Conservation (phyloP, 805 yeast species). For the Yamadazyma laniorum region DNA sequence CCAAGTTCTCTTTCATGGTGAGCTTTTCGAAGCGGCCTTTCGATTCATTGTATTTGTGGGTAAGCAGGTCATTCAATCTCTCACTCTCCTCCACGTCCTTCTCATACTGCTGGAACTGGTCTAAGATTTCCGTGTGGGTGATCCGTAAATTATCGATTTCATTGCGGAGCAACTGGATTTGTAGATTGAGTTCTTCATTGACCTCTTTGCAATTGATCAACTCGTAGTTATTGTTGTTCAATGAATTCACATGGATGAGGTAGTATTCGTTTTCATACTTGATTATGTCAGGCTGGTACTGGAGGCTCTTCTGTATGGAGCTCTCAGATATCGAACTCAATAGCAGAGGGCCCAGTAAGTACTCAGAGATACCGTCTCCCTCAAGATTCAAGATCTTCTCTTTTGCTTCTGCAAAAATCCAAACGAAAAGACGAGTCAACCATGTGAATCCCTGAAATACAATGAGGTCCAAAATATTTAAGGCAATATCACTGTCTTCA, state of each 20-base stretch:
- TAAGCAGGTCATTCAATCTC: constrained; percentile 19
- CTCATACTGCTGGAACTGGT: constrained; percentile 30
- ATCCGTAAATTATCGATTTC: constrained; percentile 29
- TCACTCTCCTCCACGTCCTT: constrained; percentile 20
- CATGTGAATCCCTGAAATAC: constrained; percentile 41
- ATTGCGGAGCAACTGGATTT: constrained; percentile 24
- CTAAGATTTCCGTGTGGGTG: constrained; percentile 37
- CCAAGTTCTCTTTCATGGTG: constrained; percentile 38
- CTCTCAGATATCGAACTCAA: constrained; percentile 7
- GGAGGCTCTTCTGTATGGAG: constrained; percentile 14
- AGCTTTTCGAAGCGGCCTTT: constrained; percentile 27
- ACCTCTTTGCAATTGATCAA: constrained; percentile 36
- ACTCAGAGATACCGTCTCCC: constrained; percentile 26
- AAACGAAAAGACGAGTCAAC: constrained; percentile 27
- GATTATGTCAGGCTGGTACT: constrained; percentile 24
- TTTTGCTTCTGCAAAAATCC: constrained; percentile 18
- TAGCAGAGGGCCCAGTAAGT: constrained; percentile 18
- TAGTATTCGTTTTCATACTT: constrained; percentile 40
- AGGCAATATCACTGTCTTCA: neutral
- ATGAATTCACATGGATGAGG: constrained; percentile 36
- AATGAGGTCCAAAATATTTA: constrained; percentile 30
- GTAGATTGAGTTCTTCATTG: constrained; percentile 30
- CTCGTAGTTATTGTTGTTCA: constrained; percentile 36
- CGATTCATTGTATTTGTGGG: constrained; percentile 15
- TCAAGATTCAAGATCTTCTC: constrained; percentile 17